Conservation (phyloP, 306 rosid species). For the Myrica gale region DNA sequence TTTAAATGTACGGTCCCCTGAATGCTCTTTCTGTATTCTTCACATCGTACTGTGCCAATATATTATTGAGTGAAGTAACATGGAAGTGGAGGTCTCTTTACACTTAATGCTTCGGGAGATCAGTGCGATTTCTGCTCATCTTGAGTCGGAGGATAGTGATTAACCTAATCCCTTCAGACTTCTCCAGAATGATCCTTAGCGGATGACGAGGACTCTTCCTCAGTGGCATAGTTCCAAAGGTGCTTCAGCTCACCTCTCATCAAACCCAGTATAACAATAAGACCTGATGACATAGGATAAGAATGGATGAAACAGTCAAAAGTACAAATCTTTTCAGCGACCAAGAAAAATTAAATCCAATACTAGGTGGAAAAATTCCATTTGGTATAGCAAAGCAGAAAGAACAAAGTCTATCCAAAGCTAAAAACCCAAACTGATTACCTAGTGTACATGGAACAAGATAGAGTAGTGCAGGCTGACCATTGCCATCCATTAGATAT, state of each 20-base stretch:
- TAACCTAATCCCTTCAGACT: neutral
- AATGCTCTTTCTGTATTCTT: neutral
- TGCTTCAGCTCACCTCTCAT: slow-evolving; percentile 63
- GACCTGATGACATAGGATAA: slow-evolving; percentile 46
- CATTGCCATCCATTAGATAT: slow-evolving; percentile 84
- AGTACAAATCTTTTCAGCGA: neutral
- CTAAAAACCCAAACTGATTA: slow-evolving; percentile 31
- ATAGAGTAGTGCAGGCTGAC: slow-evolving; percentile 97
- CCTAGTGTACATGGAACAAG: slow-evolving; percentile 98
- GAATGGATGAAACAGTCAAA: slow-evolving; percentile 14
- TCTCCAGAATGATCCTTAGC: slow-evolving; percentile 22
- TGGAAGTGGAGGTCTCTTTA: neutral
- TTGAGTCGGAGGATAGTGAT: neutral
- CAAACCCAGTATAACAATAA: slow-evolving; percentile 48
- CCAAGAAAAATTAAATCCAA: neutral
- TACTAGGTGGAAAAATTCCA: neutral
- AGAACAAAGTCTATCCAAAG: neutral
- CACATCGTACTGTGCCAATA: neutral
- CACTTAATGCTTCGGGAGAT: neutral
- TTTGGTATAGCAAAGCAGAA: neutral
- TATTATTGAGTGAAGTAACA: neutral
- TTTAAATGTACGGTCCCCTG: neutral
- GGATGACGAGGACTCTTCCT: slow-evolving; percentile 18
- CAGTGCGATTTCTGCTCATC: neutral
- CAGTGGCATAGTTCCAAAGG: slow-evolving; percentile 62